These are phyloP conservation scores for Aspergillus sp. DNA, from an alignment of 2,329 filamentous ascomycete species.

Conservation along the genomic window DNA sequence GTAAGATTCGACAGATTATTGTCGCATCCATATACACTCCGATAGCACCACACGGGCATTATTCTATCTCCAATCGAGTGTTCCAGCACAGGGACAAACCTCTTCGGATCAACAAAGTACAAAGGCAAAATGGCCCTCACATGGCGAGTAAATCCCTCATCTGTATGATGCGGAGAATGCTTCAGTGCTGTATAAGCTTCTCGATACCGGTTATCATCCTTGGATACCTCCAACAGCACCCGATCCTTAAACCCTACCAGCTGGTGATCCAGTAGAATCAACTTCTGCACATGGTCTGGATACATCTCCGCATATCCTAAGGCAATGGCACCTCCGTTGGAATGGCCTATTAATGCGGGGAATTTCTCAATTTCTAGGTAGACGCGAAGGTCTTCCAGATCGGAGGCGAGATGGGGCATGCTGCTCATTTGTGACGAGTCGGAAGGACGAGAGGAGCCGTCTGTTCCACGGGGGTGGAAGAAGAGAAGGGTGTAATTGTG, in stretches of 20 bases:
- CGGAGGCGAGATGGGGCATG: conserved; percentile 15
- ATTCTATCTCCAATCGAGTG: conserved; percentile 8
- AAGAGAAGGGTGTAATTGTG: conserved; percentile 16
- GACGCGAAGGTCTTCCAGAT: conserved; percentile 20
- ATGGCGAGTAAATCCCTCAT: conserved; percentile 13
- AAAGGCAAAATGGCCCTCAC: conserved; percentile 14
- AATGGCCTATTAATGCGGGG: conserved; percentile 18
- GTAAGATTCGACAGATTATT: conserved; percentile 2
- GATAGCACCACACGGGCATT: conserved; percentile 11
- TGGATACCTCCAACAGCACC: conserved; percentile 1
- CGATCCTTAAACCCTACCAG: conserved; percentile 15
- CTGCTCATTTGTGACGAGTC: conserved; percentile 12
- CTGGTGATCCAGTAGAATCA: conserved; percentile 19
- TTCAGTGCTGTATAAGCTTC: conserved; percentile 3
- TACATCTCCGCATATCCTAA: conserved; percentile 21
- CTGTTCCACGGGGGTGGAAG: conserved; percentile 22
- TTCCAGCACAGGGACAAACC: conserved; percentile 7
- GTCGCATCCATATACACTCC: conserved; percentile 7
- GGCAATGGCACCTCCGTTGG: conserved; percentile 22
- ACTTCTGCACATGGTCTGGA: conserved; percentile 14
- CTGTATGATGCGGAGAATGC: conserved; percentile 2
- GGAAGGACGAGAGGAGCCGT: conserved; percentile 9
- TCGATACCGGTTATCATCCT: conserved; percentile 10
- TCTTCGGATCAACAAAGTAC: conserved; percentile 18
- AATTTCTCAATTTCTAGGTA: conserved; percentile 16